Conservation (phyloP, 352 stramenopile species). For the Pelagophyceae sp. region DNA sequence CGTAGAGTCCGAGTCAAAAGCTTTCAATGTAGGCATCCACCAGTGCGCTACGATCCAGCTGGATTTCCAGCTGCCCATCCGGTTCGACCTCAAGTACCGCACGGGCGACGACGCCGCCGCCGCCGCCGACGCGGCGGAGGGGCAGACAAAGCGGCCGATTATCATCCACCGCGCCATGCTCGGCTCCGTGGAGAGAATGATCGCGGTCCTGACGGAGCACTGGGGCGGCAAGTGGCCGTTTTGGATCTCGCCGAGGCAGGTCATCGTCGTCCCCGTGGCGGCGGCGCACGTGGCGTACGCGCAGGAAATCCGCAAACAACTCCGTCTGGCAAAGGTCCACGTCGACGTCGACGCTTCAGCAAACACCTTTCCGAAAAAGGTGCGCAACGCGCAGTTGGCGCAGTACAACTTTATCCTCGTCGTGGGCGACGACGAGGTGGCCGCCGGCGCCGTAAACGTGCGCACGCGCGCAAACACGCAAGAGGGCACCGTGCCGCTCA, state of each 20-base stretch:
- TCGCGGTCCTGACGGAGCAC: constrained; percentile 94
- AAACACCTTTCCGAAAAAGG: constrained; percentile 97
- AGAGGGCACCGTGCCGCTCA: constrained; percentile 80
- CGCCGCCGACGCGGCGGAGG: too few relatives aligned
- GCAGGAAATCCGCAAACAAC: constrained; percentile 70
- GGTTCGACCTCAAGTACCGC: constrained; percentile 81
- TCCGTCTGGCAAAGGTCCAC: constrained; percentile 87
- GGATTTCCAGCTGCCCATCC: constrained; percentile 96
- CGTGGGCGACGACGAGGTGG: constrained; percentile 80
- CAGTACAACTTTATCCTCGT: constrained; percentile 98
- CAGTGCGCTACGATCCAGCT: constrained; percentile 96
- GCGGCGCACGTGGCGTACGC: constrained; percentile 85
- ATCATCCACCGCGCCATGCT: constrained; percentile 97
- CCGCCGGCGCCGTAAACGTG: constrained; percentile 79
- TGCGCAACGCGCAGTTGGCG: constrained; percentile 85
- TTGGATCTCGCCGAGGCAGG: constrained; percentile 89
- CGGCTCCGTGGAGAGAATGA: constrained; percentile 92
- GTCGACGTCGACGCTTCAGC: constrained; percentile 86
- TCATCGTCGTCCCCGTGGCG: constrained; percentile 89
- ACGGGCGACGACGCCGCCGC: constrained; percentile 19
- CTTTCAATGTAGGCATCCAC: too few relatives aligned
- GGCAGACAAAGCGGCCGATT: constrained; percentile 87
- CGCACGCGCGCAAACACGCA: constrained; percentile 84
- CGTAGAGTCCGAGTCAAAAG: too few relatives aligned
- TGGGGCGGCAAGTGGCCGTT: constrained; percentile 96